Conservation (phyloP, 1,284 basidiomycete species). For the Afroboletus lepidellus region DNA sequence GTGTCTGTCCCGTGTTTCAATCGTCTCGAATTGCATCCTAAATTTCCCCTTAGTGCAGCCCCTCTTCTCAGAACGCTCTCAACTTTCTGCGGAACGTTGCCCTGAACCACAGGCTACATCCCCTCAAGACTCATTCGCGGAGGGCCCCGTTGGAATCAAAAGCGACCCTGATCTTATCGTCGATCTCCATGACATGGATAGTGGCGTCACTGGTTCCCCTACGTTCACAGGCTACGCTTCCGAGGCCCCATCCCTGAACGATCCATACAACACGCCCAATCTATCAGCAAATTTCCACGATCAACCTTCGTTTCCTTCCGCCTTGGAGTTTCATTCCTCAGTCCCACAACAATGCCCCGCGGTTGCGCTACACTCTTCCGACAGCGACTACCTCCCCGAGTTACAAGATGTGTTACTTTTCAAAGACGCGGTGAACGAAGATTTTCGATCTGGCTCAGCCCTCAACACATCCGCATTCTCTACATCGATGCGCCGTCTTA, state of each 20-base stretch:
- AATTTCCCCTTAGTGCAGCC: conserved; percentile 16
- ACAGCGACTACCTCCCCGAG: conserved; percentile 16
- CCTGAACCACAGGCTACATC: conserved; percentile 3
- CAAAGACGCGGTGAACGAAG: conserved; percentile 17
- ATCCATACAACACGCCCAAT: conserved; percentile 1
- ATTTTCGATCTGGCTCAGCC: conserved; percentile 11
- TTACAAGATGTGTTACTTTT: conserved; percentile 14
- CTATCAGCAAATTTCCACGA: conserved; percentile 6
- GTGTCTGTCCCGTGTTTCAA: conserved; percentile 20
- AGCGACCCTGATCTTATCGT: conserved; percentile 14
- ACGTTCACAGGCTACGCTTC: conserved; percentile 6
- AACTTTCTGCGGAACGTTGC: conserved; percentile 13
- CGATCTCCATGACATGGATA: conserved; percentile 8
- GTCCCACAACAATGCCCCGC: conserved; percentile 10
- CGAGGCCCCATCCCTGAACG: conserved; percentile 4
- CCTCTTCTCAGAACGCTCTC: conserved; percentile 30
- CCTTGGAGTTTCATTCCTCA: conserved; percentile 11
- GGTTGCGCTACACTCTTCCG: background rate
- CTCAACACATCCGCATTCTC: conserved; percentile 19
- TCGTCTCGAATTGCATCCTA: background rate
- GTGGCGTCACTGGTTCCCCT: background rate
- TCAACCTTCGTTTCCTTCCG: conserved; percentile 6
- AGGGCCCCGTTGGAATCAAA: conserved; percentile 14
- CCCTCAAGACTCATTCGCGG: conserved; percentile 15
- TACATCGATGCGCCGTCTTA: conserved; percentile 22